These are phyloP conservation scores for Triangularia verruculosa DNA, from an alignment of 2,329 filamentous ascomycete species.

Conservation along the genomic window DNA sequence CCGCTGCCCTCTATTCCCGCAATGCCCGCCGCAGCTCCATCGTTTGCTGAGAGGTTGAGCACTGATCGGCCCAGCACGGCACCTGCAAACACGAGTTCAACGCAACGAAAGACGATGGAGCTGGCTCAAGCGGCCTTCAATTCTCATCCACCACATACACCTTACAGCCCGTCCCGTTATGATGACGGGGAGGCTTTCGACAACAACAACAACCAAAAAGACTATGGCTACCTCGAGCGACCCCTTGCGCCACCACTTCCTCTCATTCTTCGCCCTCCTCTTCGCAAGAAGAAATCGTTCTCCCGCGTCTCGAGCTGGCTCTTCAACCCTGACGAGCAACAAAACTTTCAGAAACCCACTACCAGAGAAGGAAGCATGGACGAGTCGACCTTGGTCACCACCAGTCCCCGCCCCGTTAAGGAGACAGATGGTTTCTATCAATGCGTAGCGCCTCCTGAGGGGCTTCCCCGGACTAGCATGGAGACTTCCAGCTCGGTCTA, in stretches of 20 bases:
- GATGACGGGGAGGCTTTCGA: constrained; percentile 26
- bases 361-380: constrained; percentile 30
- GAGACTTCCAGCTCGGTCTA: constrained; percentile 41
- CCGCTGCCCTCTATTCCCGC: constrained; percentile 57
- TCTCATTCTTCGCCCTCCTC: constrained; percentile 55
- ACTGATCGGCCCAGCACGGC: constrained; percentile 42
- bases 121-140: constrained; percentile 30
- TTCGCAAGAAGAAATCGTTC: constrained; percentile 66
- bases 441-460: constrained; percentile 43
- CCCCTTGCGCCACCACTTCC: constrained; percentile 55
- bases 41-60: constrained; percentile 55
- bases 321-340: constrained; percentile 40
- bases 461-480: constrained; percentile 39
- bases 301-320: constrained; percentile 60
- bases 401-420: constrained; percentile 51
- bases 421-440: constrained; percentile 58
- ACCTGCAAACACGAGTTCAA: constrained; percentile 30
- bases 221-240: constrained; percentile 31
- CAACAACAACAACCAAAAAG: constrained; percentile 6
- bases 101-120: constrained; percentile 18
- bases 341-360: constrained; percentile 26
- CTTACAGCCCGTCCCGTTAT: constrained; percentile 5
- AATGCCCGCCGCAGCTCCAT: constrained; percentile 54
- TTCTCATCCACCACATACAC: constrained; percentile 21
- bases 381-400: constrained; percentile 48